Evolutionary conservation across 495 filamentous ascomycete species (phyloP).

Genomic region (Aspergillus panamensis): DNA sequence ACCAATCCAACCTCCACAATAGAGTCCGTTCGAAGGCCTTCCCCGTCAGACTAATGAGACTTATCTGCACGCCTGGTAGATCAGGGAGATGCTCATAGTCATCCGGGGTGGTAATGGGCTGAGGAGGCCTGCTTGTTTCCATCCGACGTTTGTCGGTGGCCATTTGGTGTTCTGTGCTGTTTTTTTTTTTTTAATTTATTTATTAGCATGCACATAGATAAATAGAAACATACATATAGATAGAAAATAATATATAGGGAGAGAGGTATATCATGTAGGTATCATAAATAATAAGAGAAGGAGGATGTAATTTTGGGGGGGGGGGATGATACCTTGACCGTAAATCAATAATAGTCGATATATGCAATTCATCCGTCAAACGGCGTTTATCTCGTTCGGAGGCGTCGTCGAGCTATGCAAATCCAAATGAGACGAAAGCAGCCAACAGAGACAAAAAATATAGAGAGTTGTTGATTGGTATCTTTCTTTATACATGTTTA

Average conservation of each 20-base stretch:
- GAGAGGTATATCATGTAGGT: too few relatives aligned
- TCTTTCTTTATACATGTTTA: not conserved
- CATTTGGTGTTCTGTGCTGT: conserved; percentile 68
- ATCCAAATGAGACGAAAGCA: conserved; percentile 1
- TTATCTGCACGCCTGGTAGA: conserved; percentile 58
- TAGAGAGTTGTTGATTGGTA: not conserved
- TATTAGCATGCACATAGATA: too few relatives aligned
- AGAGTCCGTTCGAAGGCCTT: conserved; percentile 64
- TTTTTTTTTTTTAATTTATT: too few relatives aligned
- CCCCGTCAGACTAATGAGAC: conserved; percentile 69
- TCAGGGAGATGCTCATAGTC: conserved; percentile 47
- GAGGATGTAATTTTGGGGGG: not conserved
- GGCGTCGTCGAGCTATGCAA: conserved; percentile 58
- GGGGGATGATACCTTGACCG: conserved; percentile 60
- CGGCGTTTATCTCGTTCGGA: conserved; percentile 57
- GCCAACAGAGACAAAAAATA: too few relatives aligned
- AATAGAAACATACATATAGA: too few relatives aligned
- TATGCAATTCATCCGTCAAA: conserved; percentile 58
- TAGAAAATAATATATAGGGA: too few relatives aligned
- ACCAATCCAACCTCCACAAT: conserved; percentile 64
- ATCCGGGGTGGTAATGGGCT: conserved; percentile 32
- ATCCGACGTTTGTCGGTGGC: conserved; percentile 60
- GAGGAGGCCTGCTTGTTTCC: conserved; percentile 21
- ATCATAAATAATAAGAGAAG: not conserved
- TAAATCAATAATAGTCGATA: conserved; percentile 72